Evolutionary conservation across 2,329 filamentous ascomycete genomes (phyloP).

Genomic region (Fusarium poae): DNA sequence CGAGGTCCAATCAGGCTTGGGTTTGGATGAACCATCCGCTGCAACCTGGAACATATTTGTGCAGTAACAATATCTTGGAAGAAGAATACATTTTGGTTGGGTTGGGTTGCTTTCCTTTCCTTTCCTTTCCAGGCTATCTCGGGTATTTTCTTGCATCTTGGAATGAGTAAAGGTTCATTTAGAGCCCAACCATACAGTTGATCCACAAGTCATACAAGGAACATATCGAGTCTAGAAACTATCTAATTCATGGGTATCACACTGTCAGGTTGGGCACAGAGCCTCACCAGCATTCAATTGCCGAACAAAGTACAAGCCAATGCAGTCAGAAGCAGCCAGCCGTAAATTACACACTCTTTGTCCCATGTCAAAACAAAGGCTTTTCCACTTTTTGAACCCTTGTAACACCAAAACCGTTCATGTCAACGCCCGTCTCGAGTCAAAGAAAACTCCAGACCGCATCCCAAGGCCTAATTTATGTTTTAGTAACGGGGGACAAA

Average conservation of each 20-base stretch:
- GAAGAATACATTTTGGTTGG: slow-evolving; percentile 4
- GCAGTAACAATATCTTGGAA: slow-evolving; percentile 2
- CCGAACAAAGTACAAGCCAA: slow-evolving; percentile 10
- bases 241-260: slow-evolving; percentile 7
- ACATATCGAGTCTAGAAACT: slow-evolving; percentile 4
- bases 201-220: slow-evolving; percentile 25
- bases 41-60: slow-evolving; percentile 23
- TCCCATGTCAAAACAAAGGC: slow-evolving; percentile 1
- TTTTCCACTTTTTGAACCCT: slow-evolving; percentile 9
- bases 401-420: slow-evolving; percentile 24
- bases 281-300: slow-evolving; percentile 20
- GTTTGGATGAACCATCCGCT: slow-evolving; percentile 18
- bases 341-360: slow-evolving; percentile 17
- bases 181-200: slow-evolving; percentile 6
- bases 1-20: slow-evolving; percentile 31
- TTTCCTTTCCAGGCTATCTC: slow-evolving; percentile 10
- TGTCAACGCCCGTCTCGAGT: slow-evolving; percentile 25
- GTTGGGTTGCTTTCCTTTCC: no score
- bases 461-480: slow-evolving; percentile 6
- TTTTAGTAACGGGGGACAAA: slow-evolving; percentile 2
- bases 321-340: slow-evolving; percentile 1
- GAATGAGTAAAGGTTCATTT: slow-evolving; percentile 8
- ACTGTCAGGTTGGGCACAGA: slow-evolving; percentile 28
- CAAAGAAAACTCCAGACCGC: slow-evolving; percentile 7
- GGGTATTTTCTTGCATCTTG: slow-evolving; percentile 15